These are phyloP conservation scores for Cyclotella cryptica DNA, from an alignment of 108 stramenopile species.

Conservation along the genomic window DNA sequence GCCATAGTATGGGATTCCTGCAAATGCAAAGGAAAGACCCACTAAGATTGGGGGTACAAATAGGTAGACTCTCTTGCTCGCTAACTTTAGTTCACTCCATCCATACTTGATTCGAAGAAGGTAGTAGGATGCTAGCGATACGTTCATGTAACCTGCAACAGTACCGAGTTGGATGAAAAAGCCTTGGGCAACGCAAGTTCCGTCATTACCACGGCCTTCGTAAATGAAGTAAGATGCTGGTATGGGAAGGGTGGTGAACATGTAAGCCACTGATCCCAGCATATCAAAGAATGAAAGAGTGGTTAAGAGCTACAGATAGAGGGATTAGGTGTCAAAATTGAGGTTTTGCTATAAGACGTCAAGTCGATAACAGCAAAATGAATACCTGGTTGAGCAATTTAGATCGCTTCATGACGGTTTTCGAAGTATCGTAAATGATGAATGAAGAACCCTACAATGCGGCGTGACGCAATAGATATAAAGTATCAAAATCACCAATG, in stretches of 20 bases:
- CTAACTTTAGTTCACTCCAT: neutral
- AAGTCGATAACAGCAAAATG: neutral
- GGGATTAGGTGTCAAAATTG: no score
- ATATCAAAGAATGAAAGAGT: conserved; percentile 14
- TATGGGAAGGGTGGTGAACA: conserved; percentile 22
- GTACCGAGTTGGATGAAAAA: conserved; percentile 54
- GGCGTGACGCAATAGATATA: neutral
- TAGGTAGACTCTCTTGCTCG: neutral
- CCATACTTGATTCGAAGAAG: conserved; percentile 9
- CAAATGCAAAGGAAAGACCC: conserved; percentile 26
- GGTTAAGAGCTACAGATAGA: conserved; percentile 8
- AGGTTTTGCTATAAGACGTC: neutral
- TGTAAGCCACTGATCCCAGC: conserved; percentile 17
- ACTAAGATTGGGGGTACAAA: conserved; percentile 18
- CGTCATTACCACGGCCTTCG: conserved; percentile 27
- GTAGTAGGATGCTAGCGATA: conserved; percentile 20
- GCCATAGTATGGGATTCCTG: conserved; percentile 14
- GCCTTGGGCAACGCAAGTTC: conserved; percentile 48
- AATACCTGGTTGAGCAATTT: neutral
- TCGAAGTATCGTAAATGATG: neutral
- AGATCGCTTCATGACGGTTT: neutral
- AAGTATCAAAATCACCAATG: no score
- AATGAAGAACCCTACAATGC: neutral
- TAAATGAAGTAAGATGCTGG: conserved; percentile 19
- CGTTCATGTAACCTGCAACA: conserved; percentile 10